phyloP scores from a whole-genome alignment of 148 eudicot species.

The Camellia japonica region DNA sequence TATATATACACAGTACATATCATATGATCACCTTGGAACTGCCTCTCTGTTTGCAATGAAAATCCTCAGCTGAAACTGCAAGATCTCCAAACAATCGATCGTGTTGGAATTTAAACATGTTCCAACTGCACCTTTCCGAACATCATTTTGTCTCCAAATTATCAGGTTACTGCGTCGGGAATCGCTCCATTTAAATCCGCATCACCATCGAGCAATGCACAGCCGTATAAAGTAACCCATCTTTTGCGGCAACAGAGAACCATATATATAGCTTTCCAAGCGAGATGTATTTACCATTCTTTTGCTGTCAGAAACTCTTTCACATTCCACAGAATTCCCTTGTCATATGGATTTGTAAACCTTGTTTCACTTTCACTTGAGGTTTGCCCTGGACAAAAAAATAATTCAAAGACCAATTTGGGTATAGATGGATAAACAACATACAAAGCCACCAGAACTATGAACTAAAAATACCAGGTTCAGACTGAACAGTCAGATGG shows the following conservation, averaged over 20 bases:
- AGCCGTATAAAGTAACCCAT: background rate
- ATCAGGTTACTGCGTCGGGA: background rate
- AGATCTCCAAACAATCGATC: background rate
- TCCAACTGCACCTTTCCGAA: background rate
- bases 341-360: conserved; percentile 62
- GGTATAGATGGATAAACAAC: background rate
- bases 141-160: background rate
- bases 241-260: background rate
- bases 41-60: background rate
- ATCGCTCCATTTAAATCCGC: background rate
- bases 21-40: background rate
- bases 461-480: too few relatives aligned
- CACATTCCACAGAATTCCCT: conserved; percentile 28
- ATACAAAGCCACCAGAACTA: too few relatives aligned
- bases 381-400: conserved; percentile 38
- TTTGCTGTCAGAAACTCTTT: too few relatives aligned
- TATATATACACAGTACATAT: too few relatives aligned
- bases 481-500: too few relatives aligned
- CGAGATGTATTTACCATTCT: background rate
- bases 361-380: conserved; percentile 11
- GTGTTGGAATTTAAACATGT: background rate
- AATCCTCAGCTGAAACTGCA: background rate
- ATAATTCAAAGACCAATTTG: background rate
- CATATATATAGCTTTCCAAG: background rate
- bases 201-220: background rate